Evolutionary conservation across 768 basidiomycete species (phyloP).

Genomic region (Paxillus rubicundulus): DNA sequence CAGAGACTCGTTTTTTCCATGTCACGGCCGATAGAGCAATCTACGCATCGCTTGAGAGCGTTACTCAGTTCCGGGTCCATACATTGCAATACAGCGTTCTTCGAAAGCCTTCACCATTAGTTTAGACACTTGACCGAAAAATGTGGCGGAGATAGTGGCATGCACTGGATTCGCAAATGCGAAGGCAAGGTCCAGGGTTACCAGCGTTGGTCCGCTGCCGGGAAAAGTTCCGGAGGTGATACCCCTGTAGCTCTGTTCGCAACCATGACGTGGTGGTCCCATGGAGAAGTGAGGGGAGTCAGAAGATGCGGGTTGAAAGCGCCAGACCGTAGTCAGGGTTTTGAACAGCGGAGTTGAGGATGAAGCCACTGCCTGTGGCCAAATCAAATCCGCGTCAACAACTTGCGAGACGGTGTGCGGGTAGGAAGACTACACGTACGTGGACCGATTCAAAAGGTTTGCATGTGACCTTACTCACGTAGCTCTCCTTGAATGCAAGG

Average conservation of each 20-base stretch:
- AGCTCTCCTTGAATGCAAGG: conserved; percentile 82
- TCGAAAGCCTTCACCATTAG: conserved; percentile 95
- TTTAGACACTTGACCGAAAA: conserved; percentile 84
- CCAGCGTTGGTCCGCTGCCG: conserved; percentile 59
- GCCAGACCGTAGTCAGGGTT: conserved; percentile 68
- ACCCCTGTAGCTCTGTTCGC: not conserved
- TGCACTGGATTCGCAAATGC: conserved; percentile 87
- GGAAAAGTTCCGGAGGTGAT: not conserved
- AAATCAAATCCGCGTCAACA: conserved; percentile 10
- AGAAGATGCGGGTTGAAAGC: conserved; percentile 57
- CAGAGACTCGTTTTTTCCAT: not conserved
- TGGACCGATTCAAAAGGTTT: conserved; percentile 74
- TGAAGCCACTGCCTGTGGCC: conserved; percentile 61
- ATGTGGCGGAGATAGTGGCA: conserved; percentile 75
- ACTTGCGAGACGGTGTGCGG: conserved; percentile 1
- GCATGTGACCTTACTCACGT: conserved; percentile 82
- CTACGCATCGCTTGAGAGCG: not conserved
- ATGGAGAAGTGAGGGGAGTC: conserved; percentile 39
- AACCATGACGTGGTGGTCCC: conserved; percentile 7
- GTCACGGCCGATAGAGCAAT: not conserved
- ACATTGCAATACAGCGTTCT: conserved; percentile 71
- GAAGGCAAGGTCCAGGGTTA: conserved; percentile 82
- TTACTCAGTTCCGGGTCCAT: conserved; percentile 46
- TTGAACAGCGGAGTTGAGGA: conserved; percentile 75
- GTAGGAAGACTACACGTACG: conserved; percentile 43